Base-by-base conservation (phyloP, 2,329 filamentous ascomycete species). In the Alternaria longipes region DNA sequence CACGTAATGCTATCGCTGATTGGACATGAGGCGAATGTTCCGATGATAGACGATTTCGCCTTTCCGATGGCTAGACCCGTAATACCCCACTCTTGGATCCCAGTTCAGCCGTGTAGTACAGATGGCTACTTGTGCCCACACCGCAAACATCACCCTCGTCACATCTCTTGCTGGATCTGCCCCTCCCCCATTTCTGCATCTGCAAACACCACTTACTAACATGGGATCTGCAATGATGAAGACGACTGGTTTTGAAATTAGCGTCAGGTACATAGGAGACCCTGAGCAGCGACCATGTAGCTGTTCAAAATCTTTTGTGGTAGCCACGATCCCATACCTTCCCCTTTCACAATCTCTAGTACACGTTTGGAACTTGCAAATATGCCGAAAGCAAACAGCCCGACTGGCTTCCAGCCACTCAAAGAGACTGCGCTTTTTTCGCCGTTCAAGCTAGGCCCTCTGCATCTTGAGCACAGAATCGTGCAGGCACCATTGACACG, bases 401-500 rank as follows among this genome's bases (percentile, higher is more conserved):
- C 68, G 7, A 56, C 71, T 22, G 68, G 68, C 63, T 76, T 73
- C 61, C 68, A 68, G 66, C 69, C 71, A 12, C 66, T 79, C 18
- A 73, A 73, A 49, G 71, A 74, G 40, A 74, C 74, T 18, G 65
- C 68, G 3, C 64, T 78, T 5, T 79, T 78, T 59, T 74, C 69
- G 24, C 71, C 75, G 1, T 64, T 77, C 44, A 70, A 75, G 50
- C 62, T 77, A 32, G 76, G 75, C 20, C 50, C n/a, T 73, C 69
- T 79, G 22, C 63, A 60, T 16, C 73, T 82, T 11, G 67, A 78
- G 42, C 79, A 82, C 66, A 77, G 76, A 24, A 67, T 81, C 12
- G 75, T 77, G 18, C 74, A 80, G 51, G 79, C 79, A 1, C 79
- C 80, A 12, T 72, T 77, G 72, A 81, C 79, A 28, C 78, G 81